phyloP scores from a whole-genome alignment of 2,329 filamentous ascomycete genomes.

The Hypoxylon sp. region DNA sequence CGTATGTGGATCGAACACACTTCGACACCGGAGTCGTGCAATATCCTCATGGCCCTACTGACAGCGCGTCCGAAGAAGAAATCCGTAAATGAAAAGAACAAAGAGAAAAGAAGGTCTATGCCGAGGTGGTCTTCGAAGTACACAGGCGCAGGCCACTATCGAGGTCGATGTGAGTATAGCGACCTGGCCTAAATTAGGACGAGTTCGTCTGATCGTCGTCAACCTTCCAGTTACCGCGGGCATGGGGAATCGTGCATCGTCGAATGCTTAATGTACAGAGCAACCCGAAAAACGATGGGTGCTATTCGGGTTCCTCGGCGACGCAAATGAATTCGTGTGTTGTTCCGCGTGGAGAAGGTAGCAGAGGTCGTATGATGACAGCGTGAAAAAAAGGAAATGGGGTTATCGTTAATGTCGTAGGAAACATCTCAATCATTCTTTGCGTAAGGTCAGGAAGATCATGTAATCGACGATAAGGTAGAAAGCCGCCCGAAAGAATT shows the following conservation, averaged over 20 bases:
- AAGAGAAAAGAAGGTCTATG: constrained; percentile 45
- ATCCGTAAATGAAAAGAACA: constrained; percentile 35
- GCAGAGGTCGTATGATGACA: constrained; percentile 20
- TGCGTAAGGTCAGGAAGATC: constrained; percentile 45
- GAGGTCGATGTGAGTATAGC: constrained; percentile 34
- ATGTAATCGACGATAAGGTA: constrained; percentile 38
- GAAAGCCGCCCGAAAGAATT: constrained; percentile 37
- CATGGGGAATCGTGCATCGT: constrained; percentile 44
- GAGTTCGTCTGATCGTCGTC: constrained; percentile 22
- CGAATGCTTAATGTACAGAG: constrained; percentile 52
- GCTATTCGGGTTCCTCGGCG: constrained; percentile 44
- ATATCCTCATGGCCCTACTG: constrained; percentile 1
- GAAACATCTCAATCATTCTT: constrained; percentile 51
- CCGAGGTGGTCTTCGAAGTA: constrained; percentile 46
- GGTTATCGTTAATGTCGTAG: constrained; percentile 51
- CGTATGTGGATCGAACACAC: constrained; percentile 2
- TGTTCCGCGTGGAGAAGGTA: constrained; percentile 41
- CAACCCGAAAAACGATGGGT: constrained; percentile 44
- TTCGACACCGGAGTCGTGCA: constrained; percentile 26
- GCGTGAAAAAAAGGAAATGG: constrained; percentile 33
- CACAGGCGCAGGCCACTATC: constrained; percentile 44
- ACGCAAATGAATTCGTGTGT: constrained; percentile 34
- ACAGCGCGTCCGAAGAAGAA: constrained; percentile 30
- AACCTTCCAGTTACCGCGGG: constrained; percentile 39
- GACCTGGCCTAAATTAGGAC: constrained; percentile 26